These are phyloP conservation scores for Mortierella sp. DNA, from an alignment of 371 early-diverging fungal genomes.

Conservation along the genomic window DNA sequence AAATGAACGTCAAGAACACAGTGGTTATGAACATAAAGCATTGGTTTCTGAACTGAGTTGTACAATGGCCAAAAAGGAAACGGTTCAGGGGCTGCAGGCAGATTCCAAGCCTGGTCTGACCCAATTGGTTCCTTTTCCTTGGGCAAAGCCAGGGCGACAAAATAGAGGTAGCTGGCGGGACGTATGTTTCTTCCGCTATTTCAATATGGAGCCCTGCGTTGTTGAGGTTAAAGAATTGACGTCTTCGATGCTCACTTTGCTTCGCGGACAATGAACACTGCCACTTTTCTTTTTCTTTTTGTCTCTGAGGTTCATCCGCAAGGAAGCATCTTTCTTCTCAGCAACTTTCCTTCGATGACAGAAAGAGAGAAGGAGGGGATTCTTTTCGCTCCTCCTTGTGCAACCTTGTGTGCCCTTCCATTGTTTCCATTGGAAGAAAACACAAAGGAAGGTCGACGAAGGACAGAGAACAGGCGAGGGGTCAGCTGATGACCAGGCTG, in stretches of 20 bases:
- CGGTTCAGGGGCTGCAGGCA: background rate
- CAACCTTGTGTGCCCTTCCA: background rate
- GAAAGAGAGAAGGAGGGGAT: background rate
- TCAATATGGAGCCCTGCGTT: background rate
- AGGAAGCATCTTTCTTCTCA: background rate
- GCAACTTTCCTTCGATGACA: too few relatives aligned
- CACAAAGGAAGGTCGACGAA: background rate
- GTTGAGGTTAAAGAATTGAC: background rate
- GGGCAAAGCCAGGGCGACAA: background rate
- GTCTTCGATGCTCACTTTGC: background rate
- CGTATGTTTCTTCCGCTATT: too few relatives aligned
- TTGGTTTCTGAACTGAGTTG: background rate
- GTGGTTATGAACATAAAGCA: background rate
- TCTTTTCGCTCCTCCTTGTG: background rate
- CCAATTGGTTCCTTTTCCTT: background rate
- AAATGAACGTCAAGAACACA: background rate
- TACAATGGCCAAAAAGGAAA: background rate
- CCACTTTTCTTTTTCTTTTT: background rate
- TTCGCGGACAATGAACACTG: background rate
- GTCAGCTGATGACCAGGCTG: background rate
- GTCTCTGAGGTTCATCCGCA: background rate
- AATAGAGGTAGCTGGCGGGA: background rate
- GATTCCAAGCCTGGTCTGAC: background rate
- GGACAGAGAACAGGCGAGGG: background rate
- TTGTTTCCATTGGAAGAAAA: background rate